These are phyloP conservation scores for Pholiota adiposa DNA, from an alignment of 1,284 basidiomycete genomes.

Conservation along the genomic window DNA sequence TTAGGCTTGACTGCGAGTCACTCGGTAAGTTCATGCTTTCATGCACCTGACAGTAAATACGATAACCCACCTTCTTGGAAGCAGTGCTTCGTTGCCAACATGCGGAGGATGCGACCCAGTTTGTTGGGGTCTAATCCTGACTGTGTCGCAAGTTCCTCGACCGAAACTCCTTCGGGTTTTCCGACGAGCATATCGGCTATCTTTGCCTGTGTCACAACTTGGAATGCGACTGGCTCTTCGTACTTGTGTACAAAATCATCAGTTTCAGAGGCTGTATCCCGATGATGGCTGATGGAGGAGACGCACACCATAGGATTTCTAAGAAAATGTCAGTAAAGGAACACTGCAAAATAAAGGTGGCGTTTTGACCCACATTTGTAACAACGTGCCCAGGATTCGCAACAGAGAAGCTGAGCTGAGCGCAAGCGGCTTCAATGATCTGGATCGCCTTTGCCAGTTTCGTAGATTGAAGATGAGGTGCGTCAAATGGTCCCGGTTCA, in stretches of 20 bases:
- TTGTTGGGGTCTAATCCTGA: constrained; percentile 30
- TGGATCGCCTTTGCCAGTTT: constrained; percentile 30
- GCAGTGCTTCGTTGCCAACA: constrained; percentile 36
- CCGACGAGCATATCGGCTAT: constrained; percentile 28
- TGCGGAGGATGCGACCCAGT: constrained; percentile 33
- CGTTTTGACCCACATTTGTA: constrained; percentile 29
- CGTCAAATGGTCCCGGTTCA: constrained; percentile 32
- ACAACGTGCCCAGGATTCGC: constrained; percentile 35
- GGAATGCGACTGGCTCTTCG: constrained; percentile 15
- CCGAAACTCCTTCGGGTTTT: constrained; percentile 30
- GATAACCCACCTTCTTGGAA: constrained; percentile 35
- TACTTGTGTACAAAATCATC: constrained; percentile 2
- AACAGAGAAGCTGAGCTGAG: constrained; percentile 32
- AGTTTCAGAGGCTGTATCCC: neutral
- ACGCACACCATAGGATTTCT: constrained; percentile 16
- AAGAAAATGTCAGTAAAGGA: neutral
- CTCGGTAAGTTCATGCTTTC: neutral
- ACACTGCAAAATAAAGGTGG: neutral
- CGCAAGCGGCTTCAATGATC: constrained; percentile 36
- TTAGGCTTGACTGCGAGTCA: constrained; percentile 1
- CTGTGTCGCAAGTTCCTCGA: constrained; percentile 28
- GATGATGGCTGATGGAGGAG: neutral
- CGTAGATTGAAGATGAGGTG: constrained; percentile 17
- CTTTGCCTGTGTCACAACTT: constrained; percentile 15
- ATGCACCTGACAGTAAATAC: constrained; percentile 30